phyloP scores from a whole-genome alignment of 257 asterid genomes.

The Catharanthus roseus region DNA sequence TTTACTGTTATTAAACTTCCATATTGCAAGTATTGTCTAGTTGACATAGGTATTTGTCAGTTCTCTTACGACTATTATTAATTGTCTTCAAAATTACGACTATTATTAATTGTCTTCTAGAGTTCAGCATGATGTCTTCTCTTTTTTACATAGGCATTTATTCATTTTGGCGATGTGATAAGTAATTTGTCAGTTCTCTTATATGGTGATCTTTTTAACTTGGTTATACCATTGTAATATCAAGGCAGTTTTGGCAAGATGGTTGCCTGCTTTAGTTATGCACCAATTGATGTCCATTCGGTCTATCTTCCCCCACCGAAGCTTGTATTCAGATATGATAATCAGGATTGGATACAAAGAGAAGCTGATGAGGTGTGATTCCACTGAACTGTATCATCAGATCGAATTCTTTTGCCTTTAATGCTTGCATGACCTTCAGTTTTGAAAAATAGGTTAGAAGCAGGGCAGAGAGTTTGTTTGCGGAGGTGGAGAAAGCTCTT shows the following conservation, averaged over 20 bases:
- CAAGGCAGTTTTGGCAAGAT: constrained; percentile 68
- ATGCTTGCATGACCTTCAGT: constrained; percentile 17
- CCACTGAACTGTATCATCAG: constrained; percentile 1
- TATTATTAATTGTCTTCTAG: too few relatives aligned
- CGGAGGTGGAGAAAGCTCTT: constrained; percentile 52
- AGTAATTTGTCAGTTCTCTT: too few relatives aligned
- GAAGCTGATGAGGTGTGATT: constrained; percentile 61
- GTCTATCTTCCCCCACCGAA: constrained; percentile 75
- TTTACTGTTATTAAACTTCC: background rate
- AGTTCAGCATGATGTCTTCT: too few relatives aligned
- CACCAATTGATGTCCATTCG: constrained; percentile 69
- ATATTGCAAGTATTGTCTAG: too few relatives aligned
- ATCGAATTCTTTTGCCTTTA: constrained; percentile 16
- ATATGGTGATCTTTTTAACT: too few relatives aligned
- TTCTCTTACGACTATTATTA: background rate
- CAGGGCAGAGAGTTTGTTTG: constrained; percentile 44
- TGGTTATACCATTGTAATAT: constrained; percentile 4
- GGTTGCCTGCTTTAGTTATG: constrained; percentile 79
- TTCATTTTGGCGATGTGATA: too few relatives aligned
- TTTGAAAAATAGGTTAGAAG: constrained; percentile 39
- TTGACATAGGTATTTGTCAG: background rate
- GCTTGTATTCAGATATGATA: constrained; percentile 56
- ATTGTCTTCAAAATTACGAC: too few relatives aligned
- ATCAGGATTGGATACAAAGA: constrained; percentile 62
- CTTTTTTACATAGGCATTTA: too few relatives aligned